Base-by-base conservation (phyloP, 306 rosid genomes). In the Acacia acuminata region DNA sequence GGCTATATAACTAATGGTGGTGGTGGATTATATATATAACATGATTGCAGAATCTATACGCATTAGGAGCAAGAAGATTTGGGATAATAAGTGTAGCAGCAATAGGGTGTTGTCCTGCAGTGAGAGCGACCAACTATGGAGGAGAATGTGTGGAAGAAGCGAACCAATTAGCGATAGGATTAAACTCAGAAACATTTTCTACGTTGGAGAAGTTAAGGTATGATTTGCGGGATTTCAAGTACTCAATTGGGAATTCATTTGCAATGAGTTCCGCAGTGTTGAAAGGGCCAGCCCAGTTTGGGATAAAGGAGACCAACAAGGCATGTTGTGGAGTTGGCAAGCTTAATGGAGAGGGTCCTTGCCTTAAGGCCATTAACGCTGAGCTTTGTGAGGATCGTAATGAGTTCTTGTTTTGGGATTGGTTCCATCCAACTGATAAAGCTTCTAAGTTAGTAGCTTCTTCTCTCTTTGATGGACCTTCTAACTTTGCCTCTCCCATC, bases 281-380 rank as follows among this genome's bases (percentile, higher is more conserved):
- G 2, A 10, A 30, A 12, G 0, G 17, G 17, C 85, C 94, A 11
- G 5, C 4, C 0, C 0, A 3, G 20, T 53, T 5, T 42, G 96
- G 88, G 51, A 84, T 89, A 10, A 82, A 71, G 0, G 79, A 84
- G 3, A 45, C 83, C 4, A 69, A 60, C 64, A 45, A 61, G 61
- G 92, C 94, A 78, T 92, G 97, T 17, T 88, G 97, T 36, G 97
- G 94, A 64, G 68, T 9, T 38, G 92, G 90, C 14, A 75, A 16
- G 10, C 60, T 83, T 6, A 85, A 86, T 53, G 90, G 86, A 38
- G 40, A 77, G 8, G 17, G 3, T 7, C 71, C 76, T 78, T 90
- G 94, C 77, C 2, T 43, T 0, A 47, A 50, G 61, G 8, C 71
- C 12, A 8, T 16, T 5, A 50, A 75, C 10, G 27, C 88, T 1